Base-by-base conservation (phyloP, 192 early-diverging fungal genomes). In the Chytriomyces sp. region DNA sequence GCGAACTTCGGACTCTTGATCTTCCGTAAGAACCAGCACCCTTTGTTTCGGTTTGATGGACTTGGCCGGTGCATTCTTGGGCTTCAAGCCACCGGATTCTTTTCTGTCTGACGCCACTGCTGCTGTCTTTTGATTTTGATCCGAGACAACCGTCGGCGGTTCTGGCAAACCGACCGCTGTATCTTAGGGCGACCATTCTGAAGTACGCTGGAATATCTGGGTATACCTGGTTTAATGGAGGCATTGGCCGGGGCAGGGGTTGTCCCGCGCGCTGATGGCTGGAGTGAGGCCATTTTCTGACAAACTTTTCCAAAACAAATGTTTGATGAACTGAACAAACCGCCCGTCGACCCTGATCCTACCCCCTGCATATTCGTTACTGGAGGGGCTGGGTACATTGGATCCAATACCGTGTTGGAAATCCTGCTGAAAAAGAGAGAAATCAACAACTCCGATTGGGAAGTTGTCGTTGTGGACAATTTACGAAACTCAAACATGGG, bases 401-500 rank as follows among this genome's bases (percentile, higher is more conserved):
- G 95, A 13, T 93, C 91, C 18, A 94, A 96, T 86, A 94, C 93
- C 0, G 91, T 94, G 11, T 75, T 93, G 28, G 91, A 93, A 75
- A 85, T 96, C 0, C 72, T 92, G 50, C 82, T 84, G 46, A 81
- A 84, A 18, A 91, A 92, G 7, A 57, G 16, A 45, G 72, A 46
- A 16, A 10, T 0, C 11, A 67, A 67, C 46, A 28, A 28, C 10
- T 24, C 26, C 10, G 18, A 9, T 20, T 75, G 73, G 82, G 87
- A 94, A 65, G 91, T 96, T 28, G 89, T 96, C 9, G 93, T 94
- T 11, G 85, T 95, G 44, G 95, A 96, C 82, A 95, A 95, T 76
- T 83, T 96, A 68, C 83, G 84, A 76, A 96, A 77, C 64, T 81
- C 80, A 10, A 80, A 45, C 26, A 61, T 18, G 7, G 28, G 76